Evolutionary conservation across 176 grass and related monocot genomes (phyloP).

Genomic region (Poa pratensis): DNA sequence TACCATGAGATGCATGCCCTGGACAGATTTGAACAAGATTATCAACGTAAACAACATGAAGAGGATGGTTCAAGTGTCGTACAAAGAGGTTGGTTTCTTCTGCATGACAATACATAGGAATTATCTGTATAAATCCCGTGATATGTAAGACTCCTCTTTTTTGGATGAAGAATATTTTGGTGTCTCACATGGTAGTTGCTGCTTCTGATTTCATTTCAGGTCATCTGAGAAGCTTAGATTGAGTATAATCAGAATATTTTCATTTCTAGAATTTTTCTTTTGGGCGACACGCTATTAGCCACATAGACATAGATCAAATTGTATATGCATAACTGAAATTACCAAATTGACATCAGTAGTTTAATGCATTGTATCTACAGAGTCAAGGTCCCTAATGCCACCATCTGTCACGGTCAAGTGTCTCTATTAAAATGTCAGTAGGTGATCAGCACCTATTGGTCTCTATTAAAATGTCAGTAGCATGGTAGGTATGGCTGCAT

Average conservation of each 20-base stretch:
- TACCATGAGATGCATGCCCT: conserved; percentile 98
- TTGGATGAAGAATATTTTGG: conserved; percentile 15
- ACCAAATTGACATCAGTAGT: conserved; percentile 11
- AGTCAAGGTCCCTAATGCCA: conserved; percentile 28
- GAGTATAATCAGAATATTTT: conserved; percentile 19
- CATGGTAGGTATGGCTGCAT: conserved; percentile 11
- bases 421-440: conserved; percentile 30
- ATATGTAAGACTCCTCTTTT: not conserved
- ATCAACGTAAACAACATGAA: conserved; percentile 79
- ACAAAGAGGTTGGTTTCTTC: conserved; percentile 77
- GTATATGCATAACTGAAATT: conserved; percentile 7
- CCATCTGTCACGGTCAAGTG: conserved; percentile 32
- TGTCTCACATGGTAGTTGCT: conserved; percentile 17
- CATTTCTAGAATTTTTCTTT: conserved; percentile 34
- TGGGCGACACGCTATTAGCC: not conserved
- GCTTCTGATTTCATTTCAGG: conserved; percentile 15
- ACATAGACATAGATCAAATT: not conserved
- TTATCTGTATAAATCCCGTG: conserved; percentile 27
- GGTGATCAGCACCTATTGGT: conserved; percentile 24
- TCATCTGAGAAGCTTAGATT: conserved; percentile 17
- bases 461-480: conserved; percentile 28
- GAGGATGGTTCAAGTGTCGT: conserved; percentile 62
- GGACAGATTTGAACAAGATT: conserved; percentile 98
- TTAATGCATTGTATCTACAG: conserved; percentile 11
- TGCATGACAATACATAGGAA: conserved; percentile 29